Conservation (phyloP, 108 stramenopile genomes). For the Discostella stelligeroides region DNA sequence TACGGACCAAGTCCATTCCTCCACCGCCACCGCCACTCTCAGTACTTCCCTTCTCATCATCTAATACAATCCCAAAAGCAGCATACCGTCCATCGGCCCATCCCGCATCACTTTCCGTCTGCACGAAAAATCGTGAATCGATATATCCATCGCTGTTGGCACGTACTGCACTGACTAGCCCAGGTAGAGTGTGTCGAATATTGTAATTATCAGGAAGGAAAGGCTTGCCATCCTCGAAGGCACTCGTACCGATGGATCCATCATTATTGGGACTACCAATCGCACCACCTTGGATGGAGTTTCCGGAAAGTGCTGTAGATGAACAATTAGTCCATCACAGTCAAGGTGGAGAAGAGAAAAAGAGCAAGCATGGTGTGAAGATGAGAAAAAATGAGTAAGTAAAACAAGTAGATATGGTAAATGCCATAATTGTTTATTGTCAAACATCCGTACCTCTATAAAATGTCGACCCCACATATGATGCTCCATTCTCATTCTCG, state of each 20-base stretch:
- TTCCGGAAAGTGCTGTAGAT: conserved; percentile 54
- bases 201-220: conserved; percentile 73
- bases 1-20: conserved; percentile 55
- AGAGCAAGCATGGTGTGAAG: neutral
- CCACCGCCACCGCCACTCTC: neutral
- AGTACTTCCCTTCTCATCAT: conserved; percentile 35
- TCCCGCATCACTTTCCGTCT: conserved; percentile 62
- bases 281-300: conserved; percentile 73
- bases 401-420: neutral
- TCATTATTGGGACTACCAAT: conserved; percentile 55
- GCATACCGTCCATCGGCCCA: conserved; percentile 83
- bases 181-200: conserved; percentile 61
- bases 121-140: conserved; percentile 76
- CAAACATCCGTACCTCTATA: conserved; percentile 37
- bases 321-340: neutral
- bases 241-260: conserved; percentile 44
- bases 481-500: neutral
- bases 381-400: neutral
- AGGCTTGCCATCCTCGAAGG: conserved; percentile 43
- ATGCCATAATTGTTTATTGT: neutral
- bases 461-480: conserved; percentile 67
- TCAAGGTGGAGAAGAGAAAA: too few species aligned
- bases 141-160: conserved; percentile 42
- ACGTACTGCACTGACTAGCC: conserved; percentile 59
- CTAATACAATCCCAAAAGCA: conserved; percentile 70